These are phyloP conservation scores for Batrachochytrium dendrobatidis DNA, from an alignment of 371 early-diverging fungal species.

Conservation along the genomic window DNA sequence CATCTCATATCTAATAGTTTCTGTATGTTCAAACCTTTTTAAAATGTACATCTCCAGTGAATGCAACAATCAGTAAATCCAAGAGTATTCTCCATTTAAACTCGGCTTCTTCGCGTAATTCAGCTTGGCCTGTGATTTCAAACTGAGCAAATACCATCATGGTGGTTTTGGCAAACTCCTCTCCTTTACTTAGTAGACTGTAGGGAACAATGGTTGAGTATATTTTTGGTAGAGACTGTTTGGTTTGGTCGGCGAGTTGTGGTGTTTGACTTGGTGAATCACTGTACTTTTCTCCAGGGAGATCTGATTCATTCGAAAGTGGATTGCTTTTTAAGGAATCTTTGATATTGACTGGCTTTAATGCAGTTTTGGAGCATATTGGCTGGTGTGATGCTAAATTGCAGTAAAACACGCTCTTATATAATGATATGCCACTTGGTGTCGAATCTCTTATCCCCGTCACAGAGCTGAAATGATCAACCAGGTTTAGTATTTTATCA, in stretches of 20 bases:
- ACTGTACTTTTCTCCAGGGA: background rate
- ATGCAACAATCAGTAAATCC: background rate
- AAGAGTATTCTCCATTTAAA: background rate
- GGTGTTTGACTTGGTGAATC: background rate
- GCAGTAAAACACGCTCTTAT: no score
- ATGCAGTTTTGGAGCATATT: no score
- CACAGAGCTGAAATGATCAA: no score
- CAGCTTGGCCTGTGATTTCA: background rate
- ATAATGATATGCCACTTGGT: no score
- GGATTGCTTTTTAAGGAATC: no score
- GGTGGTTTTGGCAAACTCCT: background rate
- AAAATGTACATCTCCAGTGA: background rate
- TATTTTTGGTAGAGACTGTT: background rate
- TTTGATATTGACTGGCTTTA: no score
- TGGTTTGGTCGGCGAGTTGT: background rate
- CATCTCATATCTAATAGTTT: background rate
- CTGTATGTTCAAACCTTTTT: background rate
- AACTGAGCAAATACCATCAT: background rate
- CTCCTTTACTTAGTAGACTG: background rate
- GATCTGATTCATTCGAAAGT: background rate
- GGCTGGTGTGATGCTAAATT: no score
- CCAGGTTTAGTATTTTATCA: no score
- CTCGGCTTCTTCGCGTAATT: background rate
- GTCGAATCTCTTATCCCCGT: no score
- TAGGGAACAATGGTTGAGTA: background rate